Evolutionary conservation across 1,284 basidiomycete species (phyloP).

Genomic region (Trichosporon sp.): DNA sequence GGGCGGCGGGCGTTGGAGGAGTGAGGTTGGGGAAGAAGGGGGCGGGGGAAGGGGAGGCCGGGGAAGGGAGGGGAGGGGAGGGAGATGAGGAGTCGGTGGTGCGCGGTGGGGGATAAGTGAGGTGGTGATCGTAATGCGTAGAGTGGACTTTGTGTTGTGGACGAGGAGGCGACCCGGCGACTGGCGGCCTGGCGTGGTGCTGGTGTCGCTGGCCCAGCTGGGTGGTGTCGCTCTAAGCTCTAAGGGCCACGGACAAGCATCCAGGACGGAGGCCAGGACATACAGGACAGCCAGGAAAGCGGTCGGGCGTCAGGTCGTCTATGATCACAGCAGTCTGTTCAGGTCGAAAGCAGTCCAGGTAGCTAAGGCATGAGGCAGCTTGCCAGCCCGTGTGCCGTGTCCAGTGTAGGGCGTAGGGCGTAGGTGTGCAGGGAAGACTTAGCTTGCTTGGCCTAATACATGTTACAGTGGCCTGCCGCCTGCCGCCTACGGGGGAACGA

Average conservation of each 20-base stretch:
- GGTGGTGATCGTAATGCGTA: neutral
- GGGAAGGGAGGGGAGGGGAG: neutral
- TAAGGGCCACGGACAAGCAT: conserved; percentile 4
- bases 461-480: too few species aligned
- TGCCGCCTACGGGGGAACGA: too few species aligned
- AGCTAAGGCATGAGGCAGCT: too few species aligned
- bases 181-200: neutral
- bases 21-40: neutral
- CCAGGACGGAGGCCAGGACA: conserved; percentile 4
- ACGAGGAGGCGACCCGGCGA: neutral
- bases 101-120: neutral
- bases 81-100: neutral
- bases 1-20: neutral
- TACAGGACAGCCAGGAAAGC: neutral
- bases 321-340: neutral
- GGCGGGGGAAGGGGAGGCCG: neutral
- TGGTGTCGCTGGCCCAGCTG: neutral
- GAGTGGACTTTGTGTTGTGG: neutral
- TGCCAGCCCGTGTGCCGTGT: too few species aligned
- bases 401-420: neutral
- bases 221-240: conserved; percentile 3
- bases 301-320: neutral
- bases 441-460: neutral
- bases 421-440: neutral
- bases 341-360: neutral